phyloP scores from a whole-genome alignment of 2,329 filamentous ascomycete species.

The Colletotrichum sp. region DNA sequence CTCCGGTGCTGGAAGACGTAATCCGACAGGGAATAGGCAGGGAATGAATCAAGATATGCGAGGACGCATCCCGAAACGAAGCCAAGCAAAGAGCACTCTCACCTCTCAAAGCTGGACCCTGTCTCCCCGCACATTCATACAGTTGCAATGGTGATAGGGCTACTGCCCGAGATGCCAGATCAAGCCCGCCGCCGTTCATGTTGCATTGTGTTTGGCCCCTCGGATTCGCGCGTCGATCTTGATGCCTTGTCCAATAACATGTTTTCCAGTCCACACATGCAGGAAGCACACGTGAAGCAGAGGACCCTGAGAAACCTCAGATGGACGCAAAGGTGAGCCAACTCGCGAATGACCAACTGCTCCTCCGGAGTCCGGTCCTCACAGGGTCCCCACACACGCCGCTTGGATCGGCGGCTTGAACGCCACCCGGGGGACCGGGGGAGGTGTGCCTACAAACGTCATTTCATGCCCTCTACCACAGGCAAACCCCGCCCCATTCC shows the following conservation, averaged over 20 bases:
- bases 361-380: not conserved
- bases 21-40: not conserved
- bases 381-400: not conserved
- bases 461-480: not conserved
- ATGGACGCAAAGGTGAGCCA: not conserved
- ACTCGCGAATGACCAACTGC: not conserved
- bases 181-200: slow-evolving; percentile 1
- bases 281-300: not conserved
- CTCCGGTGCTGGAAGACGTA: not conserved
- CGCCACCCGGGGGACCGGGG: slow-evolving; percentile 15
- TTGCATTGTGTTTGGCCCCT: not conserved
- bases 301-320: not conserved
- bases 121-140: not conserved
- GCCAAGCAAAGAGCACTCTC: not conserved
- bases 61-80: not conserved
- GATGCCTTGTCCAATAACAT: slow-evolving; percentile 7
- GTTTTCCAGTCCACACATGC: not conserved
- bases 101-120: not conserved
- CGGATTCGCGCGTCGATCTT: not conserved
- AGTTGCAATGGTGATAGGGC: not conserved
- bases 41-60: not conserved
- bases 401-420: slow-evolving; percentile 5
- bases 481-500: not conserved
- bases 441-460: slow-evolving; percentile 4
- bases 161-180: not conserved